These are phyloP conservation scores for Wickerhamiella siamensis DNA, from an alignment of 805 yeast species.

Conservation along the genomic window DNA sequence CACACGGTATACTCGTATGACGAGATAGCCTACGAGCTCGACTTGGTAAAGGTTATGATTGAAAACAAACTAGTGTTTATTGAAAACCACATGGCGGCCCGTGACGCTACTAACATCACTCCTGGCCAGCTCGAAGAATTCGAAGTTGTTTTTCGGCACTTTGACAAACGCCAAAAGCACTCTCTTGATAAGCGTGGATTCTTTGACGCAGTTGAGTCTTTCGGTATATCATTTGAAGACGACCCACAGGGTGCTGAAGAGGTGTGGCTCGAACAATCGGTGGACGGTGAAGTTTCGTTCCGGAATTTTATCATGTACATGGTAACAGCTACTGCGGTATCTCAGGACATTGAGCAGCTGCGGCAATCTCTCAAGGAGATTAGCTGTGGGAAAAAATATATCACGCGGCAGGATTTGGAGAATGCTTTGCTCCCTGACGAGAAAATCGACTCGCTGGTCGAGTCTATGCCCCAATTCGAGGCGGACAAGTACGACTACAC, in stretches of 20 bases:
- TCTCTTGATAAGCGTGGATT: constrained; percentile 30
- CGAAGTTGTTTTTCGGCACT: constrained; percentile 32
- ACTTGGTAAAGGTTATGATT: constrained; percentile 27
- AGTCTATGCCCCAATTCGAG: constrained; percentile 19
- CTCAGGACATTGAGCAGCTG: constrained; percentile 27
- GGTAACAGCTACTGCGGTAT: constrained; percentile 29
- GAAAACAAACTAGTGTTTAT: constrained; percentile 30
- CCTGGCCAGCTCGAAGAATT: constrained; percentile 30
- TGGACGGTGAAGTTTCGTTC: constrained; percentile 21
- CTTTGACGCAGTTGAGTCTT: constrained; percentile 29
- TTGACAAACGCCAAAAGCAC: constrained; percentile 15
- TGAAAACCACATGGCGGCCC: constrained; percentile 29
- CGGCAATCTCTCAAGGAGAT: constrained; percentile 28
- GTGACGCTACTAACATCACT: constrained; percentile 24
- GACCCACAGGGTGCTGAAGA: constrained; percentile 17
- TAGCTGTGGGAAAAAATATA: constrained; percentile 27
- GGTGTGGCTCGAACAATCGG: constrained; percentile 19
- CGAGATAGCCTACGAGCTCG: constrained; percentile 29
- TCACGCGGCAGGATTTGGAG: constrained; percentile 29
- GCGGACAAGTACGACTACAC: not conserved
- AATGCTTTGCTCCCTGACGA: constrained; percentile 25
- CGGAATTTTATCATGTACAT: constrained; percentile 26
- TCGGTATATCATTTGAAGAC: constrained; percentile 28
- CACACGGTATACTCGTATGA: constrained; percentile 25
- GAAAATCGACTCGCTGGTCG: constrained; percentile 21